Base-by-base conservation (phyloP, 192 early-diverging fungal genomes). In the Backusella liffmaniae region DNA sequence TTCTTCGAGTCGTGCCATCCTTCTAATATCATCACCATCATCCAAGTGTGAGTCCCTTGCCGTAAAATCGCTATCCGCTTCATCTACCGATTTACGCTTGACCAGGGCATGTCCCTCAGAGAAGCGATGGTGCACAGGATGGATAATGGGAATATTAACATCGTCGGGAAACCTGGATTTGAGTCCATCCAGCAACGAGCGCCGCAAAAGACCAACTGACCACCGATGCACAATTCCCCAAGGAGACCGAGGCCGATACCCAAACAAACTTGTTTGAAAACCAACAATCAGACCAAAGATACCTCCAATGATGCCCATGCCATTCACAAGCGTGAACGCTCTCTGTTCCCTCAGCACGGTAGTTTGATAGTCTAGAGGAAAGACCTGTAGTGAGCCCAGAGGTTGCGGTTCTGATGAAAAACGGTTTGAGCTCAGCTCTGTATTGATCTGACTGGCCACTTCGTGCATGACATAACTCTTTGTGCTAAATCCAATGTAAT, bases 221-320 rank as follows among this genome's bases (percentile, higher is more conserved):
- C 51, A 72, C 10, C 76, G 70, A 77, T 77, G 70, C 10, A 73
- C 51, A 4, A 77, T 51, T 2, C 76, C 76, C 76, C 70, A 72
- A 23, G 76, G 76, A 21, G 70, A 72, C 4, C 76, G 35, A 0
- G 76, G 76, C 13, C 76, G 36, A 41, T 66, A 73, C 5, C 70
- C 76, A 72, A 77, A 77, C 16, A 77, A 9, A 21, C 51, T 56
- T 35, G 70, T 32, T 41, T 76, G 75, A 5, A 76, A 35, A 1
- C 75, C 75, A n/a, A 76, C 30, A 16, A 76, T 70, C 13, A 76
- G 16, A 23, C 76, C 70, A 29, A 77, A 72, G 16, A 77, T 73
- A 51, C 76, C 70, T 18, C 70, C 70, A n/a, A 77, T 66, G 16
- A 72, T 66, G 10, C 69, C 76, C 51, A 73, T 65, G 4, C 46